Conservation (phyloP, 345 rosid species). For the Camelina hispida region DNA sequence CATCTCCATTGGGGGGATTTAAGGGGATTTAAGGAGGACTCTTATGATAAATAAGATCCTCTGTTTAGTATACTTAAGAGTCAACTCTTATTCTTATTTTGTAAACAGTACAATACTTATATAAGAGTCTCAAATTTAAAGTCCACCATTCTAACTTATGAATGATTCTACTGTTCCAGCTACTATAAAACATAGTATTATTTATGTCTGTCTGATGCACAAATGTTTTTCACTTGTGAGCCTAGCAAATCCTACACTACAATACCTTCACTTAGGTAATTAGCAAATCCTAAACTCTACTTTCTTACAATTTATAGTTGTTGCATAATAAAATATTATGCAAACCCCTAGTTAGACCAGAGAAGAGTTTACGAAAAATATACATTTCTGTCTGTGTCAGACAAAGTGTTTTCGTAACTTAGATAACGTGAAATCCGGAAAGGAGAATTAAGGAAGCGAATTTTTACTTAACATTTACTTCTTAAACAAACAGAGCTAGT, state of each 20-base stretch:
- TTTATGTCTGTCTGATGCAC: background rate
- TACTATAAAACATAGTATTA: too few relatives aligned
- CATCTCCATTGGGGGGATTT: too few relatives aligned
- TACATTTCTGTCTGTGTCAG: conserved; percentile 10
- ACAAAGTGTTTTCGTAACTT: conserved; percentile 25
- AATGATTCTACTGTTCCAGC: background rate
- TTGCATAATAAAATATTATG: background rate
- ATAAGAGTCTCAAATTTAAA: too few relatives aligned
- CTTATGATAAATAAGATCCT: too few relatives aligned
- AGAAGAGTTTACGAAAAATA: background rate
- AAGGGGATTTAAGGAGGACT: too few relatives aligned
- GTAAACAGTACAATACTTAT: too few relatives aligned
- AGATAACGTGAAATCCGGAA: background rate
- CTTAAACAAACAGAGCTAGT: too few relatives aligned
- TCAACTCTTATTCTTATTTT: too few relatives aligned
- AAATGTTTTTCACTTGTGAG: background rate
- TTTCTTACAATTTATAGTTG: background rate
- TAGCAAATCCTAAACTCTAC: background rate
- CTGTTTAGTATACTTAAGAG: too few relatives aligned
- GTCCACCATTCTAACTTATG: too few relatives aligned
- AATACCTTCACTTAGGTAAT: too few relatives aligned
- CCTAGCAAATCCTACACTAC: background rate
- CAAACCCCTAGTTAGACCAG: background rate
- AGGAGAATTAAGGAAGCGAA: background rate
- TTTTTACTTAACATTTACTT: conserved; percentile 12